phyloP scores from a whole-genome alignment of 805 yeast species.

The Pichia eremophila region DNA sequence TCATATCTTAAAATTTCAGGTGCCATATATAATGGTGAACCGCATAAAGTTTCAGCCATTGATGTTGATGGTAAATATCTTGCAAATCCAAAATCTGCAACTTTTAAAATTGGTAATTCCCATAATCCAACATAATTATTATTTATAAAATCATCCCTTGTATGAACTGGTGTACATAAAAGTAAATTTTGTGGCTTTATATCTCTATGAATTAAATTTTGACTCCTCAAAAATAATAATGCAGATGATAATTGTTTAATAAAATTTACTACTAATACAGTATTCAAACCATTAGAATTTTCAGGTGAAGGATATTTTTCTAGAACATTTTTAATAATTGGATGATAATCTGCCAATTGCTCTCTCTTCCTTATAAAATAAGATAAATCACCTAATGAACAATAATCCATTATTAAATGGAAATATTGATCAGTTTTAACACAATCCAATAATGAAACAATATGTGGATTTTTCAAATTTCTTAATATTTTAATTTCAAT shows the following conservation, averaged over 20 bases:
- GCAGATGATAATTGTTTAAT: slow-evolving; percentile 82
- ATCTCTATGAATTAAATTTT: slow-evolving; percentile 88
- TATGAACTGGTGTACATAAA: slow-evolving; percentile 71
- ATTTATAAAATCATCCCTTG: slow-evolving; percentile 48
- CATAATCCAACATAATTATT: slow-evolving; percentile 65
- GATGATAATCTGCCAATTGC: slow-evolving; percentile 65
- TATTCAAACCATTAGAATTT: slow-evolving; percentile 69
- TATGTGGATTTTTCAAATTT: slow-evolving; percentile 85
- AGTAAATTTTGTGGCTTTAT: slow-evolving; percentile 88
- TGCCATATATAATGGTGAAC: slow-evolving; percentile 97
- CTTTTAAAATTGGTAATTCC: slow-evolving; percentile 83
- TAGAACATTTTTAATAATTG: slow-evolving; percentile 66
- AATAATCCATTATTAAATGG: slow-evolving; percentile 91
- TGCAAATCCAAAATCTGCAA: slow-evolving; percentile 98
- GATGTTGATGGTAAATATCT: slow-evolving; percentile 87
- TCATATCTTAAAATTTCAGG: slow-evolving; percentile 93
- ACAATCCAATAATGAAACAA: slow-evolving; percentile 79
- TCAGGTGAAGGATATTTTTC: slow-evolving; percentile 76
- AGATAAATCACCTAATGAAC: slow-evolving; percentile 89
- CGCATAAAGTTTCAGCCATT: slow-evolving; percentile 94
- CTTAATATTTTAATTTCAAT: slow-evolving; percentile 85
- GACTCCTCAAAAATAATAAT: slow-evolving; percentile 67
- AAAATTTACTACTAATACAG: slow-evolving; percentile 71
- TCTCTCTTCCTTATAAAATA: slow-evolving; percentile 72
- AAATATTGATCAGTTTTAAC: slow-evolving; percentile 67